Evolutionary conservation across 2,329 filamentous ascomycete species (phyloP), one percentile per base, ranked within the genome.

Genomic region (Chaetomium olivaceum): DNA sequence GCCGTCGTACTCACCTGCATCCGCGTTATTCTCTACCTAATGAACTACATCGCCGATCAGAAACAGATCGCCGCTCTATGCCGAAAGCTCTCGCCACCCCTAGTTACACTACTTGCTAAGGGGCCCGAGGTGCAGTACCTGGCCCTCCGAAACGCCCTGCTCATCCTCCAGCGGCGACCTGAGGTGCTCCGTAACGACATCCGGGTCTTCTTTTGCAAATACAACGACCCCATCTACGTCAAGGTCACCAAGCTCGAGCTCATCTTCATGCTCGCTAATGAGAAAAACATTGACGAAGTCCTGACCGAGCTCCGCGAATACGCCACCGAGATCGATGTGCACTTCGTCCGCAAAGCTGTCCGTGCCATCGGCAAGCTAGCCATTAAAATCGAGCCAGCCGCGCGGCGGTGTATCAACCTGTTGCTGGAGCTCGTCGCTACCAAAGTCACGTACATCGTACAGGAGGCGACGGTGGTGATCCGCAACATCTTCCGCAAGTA

Each of bases 401-500:
- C 95, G 12, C 87, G 89, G 72, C 85, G 91, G 66, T 99, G 95
- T 79, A 99, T 99, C 76, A 93, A 94, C 74, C 89, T 96, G 6
- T 83, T 99, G 0, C 84, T 99, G 23, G 93, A 97, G 69, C 86
- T 99, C 50, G 95, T 99, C 56, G 90, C 93, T 31, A 98, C 95
- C n/a, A 98, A 98, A 80, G 90, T 99, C 62, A 96, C 93, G 0
- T 99, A 99, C 75, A 99, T 99, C 71, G 95, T 99, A 0, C 95
- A 99, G 79, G 95, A 99, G 81, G 95, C 95, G 19, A 99, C 95
- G 0, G 95, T 99, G 5, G 95, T 99, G 29, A 99, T 99, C 75
- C 91, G 93, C 71, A 99, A 99, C 77, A 99, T 99, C 74, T 99
- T 99, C 85, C 90, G 95, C 72, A 98, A 98, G 80, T 99, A 99